phyloP scores from a whole-genome alignment of 192 early-diverging fungal genomes.

The Chytriomyces sp. region DNA sequence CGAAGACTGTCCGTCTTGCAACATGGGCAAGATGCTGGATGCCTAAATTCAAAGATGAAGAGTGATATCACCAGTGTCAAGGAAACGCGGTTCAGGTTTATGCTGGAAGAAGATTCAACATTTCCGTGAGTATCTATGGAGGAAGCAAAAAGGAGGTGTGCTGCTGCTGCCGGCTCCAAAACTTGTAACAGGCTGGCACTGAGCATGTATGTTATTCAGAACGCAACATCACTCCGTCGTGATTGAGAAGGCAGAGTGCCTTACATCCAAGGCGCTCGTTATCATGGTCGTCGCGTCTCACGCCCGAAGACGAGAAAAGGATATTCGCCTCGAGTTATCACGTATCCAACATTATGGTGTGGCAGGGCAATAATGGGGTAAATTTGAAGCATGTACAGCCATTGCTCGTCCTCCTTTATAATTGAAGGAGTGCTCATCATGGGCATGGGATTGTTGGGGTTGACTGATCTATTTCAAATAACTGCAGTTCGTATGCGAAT shows the following conservation, averaged over 20 bases:
- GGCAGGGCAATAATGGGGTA: slow-evolving; percentile 33
- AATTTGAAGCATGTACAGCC: slow-evolving; percentile 55
- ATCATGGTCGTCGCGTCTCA: slow-evolving; percentile 83
- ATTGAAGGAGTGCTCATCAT: slow-evolving; percentile 85
- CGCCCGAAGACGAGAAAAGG: slow-evolving; percentile 72
- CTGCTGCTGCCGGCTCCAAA: too few relatives aligned
- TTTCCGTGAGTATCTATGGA: too few relatives aligned
- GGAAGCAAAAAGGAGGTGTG: too few relatives aligned
- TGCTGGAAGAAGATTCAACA: too few relatives aligned
- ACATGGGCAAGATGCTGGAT: slow-evolving; percentile 55
- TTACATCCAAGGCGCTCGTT: slow-evolving; percentile 59
- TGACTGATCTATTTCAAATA: slow-evolving; percentile 66
- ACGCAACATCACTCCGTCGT: slow-evolving; percentile 42
- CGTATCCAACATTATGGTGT: slow-evolving; percentile 41
- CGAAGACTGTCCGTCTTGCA: slow-evolving; percentile 73
- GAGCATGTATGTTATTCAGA: too few relatives aligned
- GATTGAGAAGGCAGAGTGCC: slow-evolving; percentile 43
- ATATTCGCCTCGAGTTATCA: slow-evolving; percentile 77
- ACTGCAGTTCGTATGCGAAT: slow-evolving; percentile 40
- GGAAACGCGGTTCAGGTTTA: too few relatives aligned
- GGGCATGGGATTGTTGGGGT: slow-evolving; percentile 48
- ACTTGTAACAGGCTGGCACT: too few relatives aligned
- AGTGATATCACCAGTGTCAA: slow-evolving; percentile 65
- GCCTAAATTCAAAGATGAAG: slow-evolving; percentile 37
- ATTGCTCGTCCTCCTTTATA: slow-evolving; percentile 76